These are phyloP conservation scores for Petunia secreta DNA, from an alignment of 257 asterid genomes.

Conservation along the genomic window DNA sequence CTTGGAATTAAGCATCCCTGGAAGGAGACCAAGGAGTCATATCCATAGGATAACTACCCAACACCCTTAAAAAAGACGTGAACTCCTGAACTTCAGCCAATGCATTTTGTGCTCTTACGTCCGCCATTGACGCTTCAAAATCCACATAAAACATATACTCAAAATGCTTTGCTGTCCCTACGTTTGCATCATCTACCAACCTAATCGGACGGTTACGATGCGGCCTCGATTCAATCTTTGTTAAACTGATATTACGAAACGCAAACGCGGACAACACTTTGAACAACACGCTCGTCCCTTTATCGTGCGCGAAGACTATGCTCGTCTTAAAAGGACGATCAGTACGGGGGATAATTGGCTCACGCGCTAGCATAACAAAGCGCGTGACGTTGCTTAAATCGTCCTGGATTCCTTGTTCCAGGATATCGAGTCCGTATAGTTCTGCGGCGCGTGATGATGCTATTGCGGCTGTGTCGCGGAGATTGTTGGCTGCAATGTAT, in stretches of 20 bases:
- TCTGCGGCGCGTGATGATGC: slow-evolving; percentile 92
- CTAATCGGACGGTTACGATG: slow-evolving; percentile 74
- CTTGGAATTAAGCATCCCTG: slow-evolving; percentile 30
- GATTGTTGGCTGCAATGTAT: slow-evolving; percentile 59
- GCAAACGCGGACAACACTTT: slow-evolving; percentile 88
- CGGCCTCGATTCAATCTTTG: slow-evolving; percentile 91
- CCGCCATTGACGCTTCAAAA: slow-evolving; percentile 96
- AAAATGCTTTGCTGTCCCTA: slow-evolving; percentile 77
- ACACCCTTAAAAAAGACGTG: slow-evolving; percentile 82
- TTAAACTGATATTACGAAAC: slow-evolving; percentile 70
- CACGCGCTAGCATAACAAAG: slow-evolving; percentile 89
- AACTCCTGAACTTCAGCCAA: slow-evolving; percentile 90
- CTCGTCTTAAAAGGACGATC: slow-evolving; percentile 93
- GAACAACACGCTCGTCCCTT: slow-evolving; percentile 78
- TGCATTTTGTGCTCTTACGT: slow-evolving; percentile 84
- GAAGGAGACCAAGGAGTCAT: slow-evolving; percentile 89
- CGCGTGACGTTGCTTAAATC: slow-evolving; percentile 81
- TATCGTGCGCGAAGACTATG: slow-evolving; percentile 82
- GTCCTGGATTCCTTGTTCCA: slow-evolving; percentile 80
- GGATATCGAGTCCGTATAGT: slow-evolving; percentile 63
- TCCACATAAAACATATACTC: slow-evolving; percentile 86
- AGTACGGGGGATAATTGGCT: slow-evolving; percentile 76
- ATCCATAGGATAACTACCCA: slow-evolving; percentile 95
- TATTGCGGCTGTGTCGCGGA: slow-evolving; percentile 80
- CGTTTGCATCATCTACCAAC: slow-evolving; percentile 62